Conservation (phyloP, 78 protist species). For the Cavenderia fasciculata region DNA sequence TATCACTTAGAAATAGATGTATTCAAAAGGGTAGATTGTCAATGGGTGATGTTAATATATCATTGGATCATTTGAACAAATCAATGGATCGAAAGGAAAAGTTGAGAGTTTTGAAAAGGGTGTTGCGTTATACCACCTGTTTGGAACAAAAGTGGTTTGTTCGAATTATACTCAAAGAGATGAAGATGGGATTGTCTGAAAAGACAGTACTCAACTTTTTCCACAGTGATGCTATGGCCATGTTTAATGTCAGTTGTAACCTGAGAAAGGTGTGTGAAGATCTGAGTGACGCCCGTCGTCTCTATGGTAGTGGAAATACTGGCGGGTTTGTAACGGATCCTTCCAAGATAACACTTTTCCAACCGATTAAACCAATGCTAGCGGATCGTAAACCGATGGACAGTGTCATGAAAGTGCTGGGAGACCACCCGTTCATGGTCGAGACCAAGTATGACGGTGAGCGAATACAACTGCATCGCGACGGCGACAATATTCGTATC, state of each 20-base stretch:
- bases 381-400: slow-evolving; percentile 76
- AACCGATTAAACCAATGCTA: slow-evolving; percentile 93
- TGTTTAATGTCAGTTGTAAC: slow-evolving; percentile 47
- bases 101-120: slow-evolving; percentile 20
- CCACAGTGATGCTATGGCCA: slow-evolving; percentile 87
- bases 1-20: slow-evolving; percentile 78
- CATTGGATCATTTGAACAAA: slow-evolving; percentile 70
- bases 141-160: slow-evolving; percentile 92
- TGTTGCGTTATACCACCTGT: slow-evolving; percentile 69
- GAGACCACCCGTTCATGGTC: neutral
- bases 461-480: slow-evolving; percentile 87
- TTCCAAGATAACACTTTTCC: slow-evolving; percentile 35
- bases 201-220: slow-evolving; percentile 39
- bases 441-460: slow-evolving; percentile 95
- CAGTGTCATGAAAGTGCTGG: slow-evolving; percentile 27
- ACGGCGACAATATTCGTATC: slow-evolving; percentile 14
- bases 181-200: slow-evolving; percentile 83
- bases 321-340: neutral
- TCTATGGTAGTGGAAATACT: neutral
- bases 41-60: slow-evolving; percentile 70
- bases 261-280: slow-evolving; percentile 46
- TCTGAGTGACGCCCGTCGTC: neutral
- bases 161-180: slow-evolving; percentile 86
- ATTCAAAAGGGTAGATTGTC: slow-evolving; percentile 19
- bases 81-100: slow-evolving; percentile 46